Percentiles rank a stretch among this genome's conserved stretches.
Evolutionary conservation across 257 asterid species (phyloP).

Genomic region (Pogostemon cablin): DNA sequence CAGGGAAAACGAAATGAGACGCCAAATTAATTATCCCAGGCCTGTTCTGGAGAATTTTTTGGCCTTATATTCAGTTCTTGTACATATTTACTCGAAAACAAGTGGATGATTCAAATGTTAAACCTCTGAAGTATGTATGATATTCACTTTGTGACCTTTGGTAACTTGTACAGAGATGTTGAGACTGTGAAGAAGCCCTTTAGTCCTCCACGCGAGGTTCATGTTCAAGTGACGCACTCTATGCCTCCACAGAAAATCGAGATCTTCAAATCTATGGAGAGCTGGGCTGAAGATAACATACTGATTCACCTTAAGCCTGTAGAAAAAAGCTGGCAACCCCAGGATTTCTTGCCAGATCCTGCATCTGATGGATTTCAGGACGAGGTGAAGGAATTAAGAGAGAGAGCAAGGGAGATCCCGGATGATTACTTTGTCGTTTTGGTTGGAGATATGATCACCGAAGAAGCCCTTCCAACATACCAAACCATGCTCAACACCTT

Average conservation of each 20-base stretch:
- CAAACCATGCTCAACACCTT: conserved; percentile 85
- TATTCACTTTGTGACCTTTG: not conserved
- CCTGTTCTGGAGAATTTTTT: not conserved
- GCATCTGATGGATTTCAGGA: conserved; percentile 75
- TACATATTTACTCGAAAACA: not conserved
- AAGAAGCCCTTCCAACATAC: conserved; percentile 89
- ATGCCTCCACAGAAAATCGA: conserved; percentile 79
- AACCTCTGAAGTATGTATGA: not conserved
- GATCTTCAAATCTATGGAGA: conserved; percentile 66
- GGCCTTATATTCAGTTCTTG: not conserved
- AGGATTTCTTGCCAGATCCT: conserved; percentile 86
- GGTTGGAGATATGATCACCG: conserved; percentile 88
- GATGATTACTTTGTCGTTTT: conserved; percentile 79
- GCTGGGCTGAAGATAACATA: conserved; percentile 70
- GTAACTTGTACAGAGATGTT: conserved; percentile 45
- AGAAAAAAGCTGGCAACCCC: conserved; percentile 90
- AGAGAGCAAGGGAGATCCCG: conserved; percentile 71
- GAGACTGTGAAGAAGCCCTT: conserved; percentile 60
- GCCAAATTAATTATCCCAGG: not conserved
- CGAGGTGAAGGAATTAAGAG: conserved; percentile 68
- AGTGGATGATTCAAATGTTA: not conserved
- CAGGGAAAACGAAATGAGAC: not conserved
- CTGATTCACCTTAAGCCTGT: conserved; percentile 75
- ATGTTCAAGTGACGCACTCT: conserved; percentile 79
- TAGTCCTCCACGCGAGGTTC: conserved; percentile 66